Evolutionary conservation across 1,139 yeast genomes (phyloP).

Genomic region (Scheffersomyces titani): DNA sequence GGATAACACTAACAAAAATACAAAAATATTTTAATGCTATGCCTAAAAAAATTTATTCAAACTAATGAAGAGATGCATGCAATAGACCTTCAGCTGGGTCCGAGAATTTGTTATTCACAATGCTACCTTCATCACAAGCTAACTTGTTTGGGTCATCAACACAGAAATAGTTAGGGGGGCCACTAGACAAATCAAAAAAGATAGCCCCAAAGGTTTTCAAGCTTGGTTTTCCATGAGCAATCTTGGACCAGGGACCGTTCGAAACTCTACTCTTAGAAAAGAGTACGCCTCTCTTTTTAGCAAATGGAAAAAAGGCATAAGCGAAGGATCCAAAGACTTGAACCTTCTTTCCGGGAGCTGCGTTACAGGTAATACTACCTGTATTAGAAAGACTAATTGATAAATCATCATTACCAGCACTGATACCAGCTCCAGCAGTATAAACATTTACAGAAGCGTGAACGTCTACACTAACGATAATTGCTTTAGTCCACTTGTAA

Average conservation of each 20-base stretch:
- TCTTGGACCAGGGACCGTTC: background rate
- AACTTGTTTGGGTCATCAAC: constrained; percentile 15
- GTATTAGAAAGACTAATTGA: constrained; percentile 11
- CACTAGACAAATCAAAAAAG: constrained; percentile 12
- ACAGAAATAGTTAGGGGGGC: constrained; percentile 17
- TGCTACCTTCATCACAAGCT: constrained; percentile 11
- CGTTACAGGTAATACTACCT: constrained; percentile 18
- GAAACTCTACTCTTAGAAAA: constrained; percentile 1
- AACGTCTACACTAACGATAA: constrained; percentile 9
- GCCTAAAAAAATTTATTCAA: too few relatives aligned
- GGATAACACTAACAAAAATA: too few relatives aligned
- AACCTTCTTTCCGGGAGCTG: constrained; percentile 15
- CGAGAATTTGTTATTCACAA: background rate
- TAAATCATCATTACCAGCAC: constrained; percentile 12
- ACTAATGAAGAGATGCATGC: too few relatives aligned
- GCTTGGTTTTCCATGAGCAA: constrained; percentile 2
- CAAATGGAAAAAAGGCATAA: constrained; percentile 15
- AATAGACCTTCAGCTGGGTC: background rate
- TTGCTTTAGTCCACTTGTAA: constrained; percentile 9
- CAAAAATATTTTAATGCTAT: too few relatives aligned
- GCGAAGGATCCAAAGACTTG: constrained; percentile 18
- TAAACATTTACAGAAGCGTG: constrained; percentile 7
- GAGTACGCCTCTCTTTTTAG: constrained; percentile 12
- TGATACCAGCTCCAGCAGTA: constrained; percentile 11
- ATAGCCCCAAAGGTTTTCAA: constrained; percentile 14